A percentile compares a stretch with the other conserved stretches of the same genome.
Conservation (phyloP, 495 filamentous ascomycete genomes). For the Podospora pseudocomata region DNA sequence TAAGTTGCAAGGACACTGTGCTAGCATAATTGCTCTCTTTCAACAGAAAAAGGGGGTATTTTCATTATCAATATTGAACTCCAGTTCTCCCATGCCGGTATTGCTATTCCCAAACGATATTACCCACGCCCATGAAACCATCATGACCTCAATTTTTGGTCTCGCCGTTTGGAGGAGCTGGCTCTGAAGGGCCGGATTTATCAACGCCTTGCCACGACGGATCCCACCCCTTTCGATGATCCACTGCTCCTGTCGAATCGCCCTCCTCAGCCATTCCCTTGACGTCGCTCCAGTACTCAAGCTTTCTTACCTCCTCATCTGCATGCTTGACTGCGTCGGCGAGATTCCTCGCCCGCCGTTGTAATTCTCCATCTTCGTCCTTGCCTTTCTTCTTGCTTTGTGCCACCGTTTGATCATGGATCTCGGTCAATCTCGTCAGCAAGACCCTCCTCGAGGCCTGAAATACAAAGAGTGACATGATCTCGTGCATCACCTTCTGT, state of each 20-base stretch:
- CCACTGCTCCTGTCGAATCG: conserved; percentile 45
- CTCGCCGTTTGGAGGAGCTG: conserved; percentile 9
- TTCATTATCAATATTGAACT: neutral
- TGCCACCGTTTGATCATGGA: conserved; percentile 51
- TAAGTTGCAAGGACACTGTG: neutral
- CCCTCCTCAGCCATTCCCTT: conserved; percentile 57
- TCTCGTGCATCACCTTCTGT: conserved; percentile 70
- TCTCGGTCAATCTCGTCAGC: conserved; percentile 59
- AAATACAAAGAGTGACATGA: conserved; percentile 84
- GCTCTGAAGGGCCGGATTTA: conserved; percentile 35
- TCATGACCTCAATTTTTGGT: neutral
- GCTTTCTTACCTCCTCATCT: conserved; percentile 60
- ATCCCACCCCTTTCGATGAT: conserved; percentile 45
- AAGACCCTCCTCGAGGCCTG: conserved; percentile 81
- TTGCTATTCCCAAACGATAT: neutral
- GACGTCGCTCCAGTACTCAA: conserved; percentile 76
- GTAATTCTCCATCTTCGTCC: conserved; percentile 20
- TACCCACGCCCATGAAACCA: neutral
- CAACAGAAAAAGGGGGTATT: neutral
- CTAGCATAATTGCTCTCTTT: neutral
- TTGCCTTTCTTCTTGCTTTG: conserved; percentile 12
- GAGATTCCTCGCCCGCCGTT: conserved; percentile 50
- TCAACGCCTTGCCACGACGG: conserved; percentile 42
- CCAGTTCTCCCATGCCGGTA: neutral
- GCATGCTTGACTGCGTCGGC: conserved; percentile 57